Evolutionary conservation across 2,329 filamentous ascomycete genomes (phyloP).

Genomic region (Chrysoporthe cubensis): DNA sequence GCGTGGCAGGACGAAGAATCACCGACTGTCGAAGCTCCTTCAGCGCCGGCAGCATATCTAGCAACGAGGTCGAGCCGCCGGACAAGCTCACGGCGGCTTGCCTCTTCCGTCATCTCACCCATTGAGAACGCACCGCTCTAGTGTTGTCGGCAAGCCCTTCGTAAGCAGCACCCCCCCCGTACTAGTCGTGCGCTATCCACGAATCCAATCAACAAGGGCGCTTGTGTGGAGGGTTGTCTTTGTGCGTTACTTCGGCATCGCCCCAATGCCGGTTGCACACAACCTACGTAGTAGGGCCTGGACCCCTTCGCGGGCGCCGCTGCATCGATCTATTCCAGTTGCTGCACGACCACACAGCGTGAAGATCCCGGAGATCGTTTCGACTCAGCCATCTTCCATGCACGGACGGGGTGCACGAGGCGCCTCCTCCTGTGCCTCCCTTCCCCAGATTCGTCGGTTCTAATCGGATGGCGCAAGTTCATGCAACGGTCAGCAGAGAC

Average conservation of each 20-base stretch:
- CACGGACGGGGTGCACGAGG: slow-evolving; percentile 22
- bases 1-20: not conserved
- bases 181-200: slow-evolving; percentile 7
- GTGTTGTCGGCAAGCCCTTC: slow-evolving; percentile 10
- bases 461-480: slow-evolving; percentile 20
- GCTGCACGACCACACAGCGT: slow-evolving; percentile 2
- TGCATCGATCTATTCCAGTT: slow-evolving; percentile 4
- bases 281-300: not conserved
- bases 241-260: slow-evolving; percentile 15
- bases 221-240: slow-evolving; percentile 19
- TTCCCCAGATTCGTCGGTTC: slow-evolving; percentile 11
- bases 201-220: slow-evolving; percentile 15
- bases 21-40: not conserved
- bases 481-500: slow-evolving; percentile 24
- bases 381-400: slow-evolving; percentile 11
- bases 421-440: not conserved
- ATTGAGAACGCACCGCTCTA: not conserved
- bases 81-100: not conserved
- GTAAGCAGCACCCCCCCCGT: slow-evolving; percentile 11
- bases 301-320: slow-evolving; percentile 6
- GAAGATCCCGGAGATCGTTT: slow-evolving; percentile 4
- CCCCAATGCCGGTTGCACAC: slow-evolving; percentile 17
- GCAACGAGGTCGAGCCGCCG: not conserved
- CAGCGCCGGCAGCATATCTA: not conserved
- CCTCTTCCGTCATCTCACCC: slow-evolving; percentile 18